phyloP scores from a whole-genome alignment of 2,329 filamentous ascomycete genomes.

The Diaporthe longicolla region DNA sequence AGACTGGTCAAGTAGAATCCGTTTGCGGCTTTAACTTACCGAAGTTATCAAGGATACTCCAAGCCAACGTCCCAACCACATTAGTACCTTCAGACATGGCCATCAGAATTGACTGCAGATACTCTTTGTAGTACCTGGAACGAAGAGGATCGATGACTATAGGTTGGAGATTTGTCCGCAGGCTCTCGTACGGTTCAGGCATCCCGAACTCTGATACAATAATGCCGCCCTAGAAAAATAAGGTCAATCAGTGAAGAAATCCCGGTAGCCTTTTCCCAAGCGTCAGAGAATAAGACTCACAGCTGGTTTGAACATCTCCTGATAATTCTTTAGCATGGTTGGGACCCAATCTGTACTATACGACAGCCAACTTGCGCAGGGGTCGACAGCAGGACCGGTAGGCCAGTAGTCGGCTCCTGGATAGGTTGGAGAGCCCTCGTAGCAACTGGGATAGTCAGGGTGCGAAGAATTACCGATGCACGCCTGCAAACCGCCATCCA shows the following conservation, averaged over 20 bases:
- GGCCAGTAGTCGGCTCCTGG: slow-evolving; percentile 33
- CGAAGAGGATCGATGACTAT: slow-evolving; percentile 27
- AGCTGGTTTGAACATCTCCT: slow-evolving; percentile 32
- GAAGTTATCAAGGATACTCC: slow-evolving; percentile 24
- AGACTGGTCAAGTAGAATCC: neutral
- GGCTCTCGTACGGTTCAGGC: slow-evolving; percentile 27
- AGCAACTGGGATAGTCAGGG: slow-evolving; percentile 13
- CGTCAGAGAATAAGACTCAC: neutral
- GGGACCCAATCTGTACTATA: slow-evolving; percentile 32
- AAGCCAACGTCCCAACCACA: slow-evolving; percentile 24
- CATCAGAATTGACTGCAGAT: slow-evolving; percentile 31
- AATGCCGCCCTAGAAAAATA: slow-evolving; percentile 10
- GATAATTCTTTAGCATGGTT: slow-evolving; percentile 23
- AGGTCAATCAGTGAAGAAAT: neutral
- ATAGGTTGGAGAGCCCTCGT: slow-evolving; percentile 1
- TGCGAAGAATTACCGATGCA: slow-evolving; percentile 23
- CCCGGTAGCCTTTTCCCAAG: neutral
- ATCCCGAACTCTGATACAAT: slow-evolving; percentile 28
- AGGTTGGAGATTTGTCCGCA: slow-evolving; percentile 18
- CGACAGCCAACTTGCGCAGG: slow-evolving; percentile 23
- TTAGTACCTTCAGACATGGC: slow-evolving; percentile 19
- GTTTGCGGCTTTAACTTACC: neutral
- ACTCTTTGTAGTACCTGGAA: slow-evolving; percentile 33
- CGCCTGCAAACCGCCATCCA: slow-evolving; percentile 8
- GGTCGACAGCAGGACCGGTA: slow-evolving; percentile 29